Conservation (phyloP, 495 filamentous ascomycete species). For the Penicillium mononematosum region DNA sequence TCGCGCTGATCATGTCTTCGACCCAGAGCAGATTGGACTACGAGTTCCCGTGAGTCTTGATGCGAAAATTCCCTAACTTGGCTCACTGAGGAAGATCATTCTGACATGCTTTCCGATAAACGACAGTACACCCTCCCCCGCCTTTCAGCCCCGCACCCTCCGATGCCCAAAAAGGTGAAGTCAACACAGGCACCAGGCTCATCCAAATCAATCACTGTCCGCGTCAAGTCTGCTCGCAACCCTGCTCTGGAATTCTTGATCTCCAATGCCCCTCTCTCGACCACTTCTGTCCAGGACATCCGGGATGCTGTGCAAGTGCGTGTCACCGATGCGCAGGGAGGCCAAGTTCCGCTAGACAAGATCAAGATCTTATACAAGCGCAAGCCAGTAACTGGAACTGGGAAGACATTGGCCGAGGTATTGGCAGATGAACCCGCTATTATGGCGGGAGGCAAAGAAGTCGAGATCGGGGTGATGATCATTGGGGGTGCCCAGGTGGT, state of each 20-base stretch:
- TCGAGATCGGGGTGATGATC: conserved; percentile 84
- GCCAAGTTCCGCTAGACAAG: conserved; percentile 55
- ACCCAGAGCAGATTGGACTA: conserved; percentile 69
- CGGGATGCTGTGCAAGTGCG: conserved; percentile 60
- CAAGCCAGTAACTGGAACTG: conserved; percentile 70
- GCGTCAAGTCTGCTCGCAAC: conserved; percentile 73
- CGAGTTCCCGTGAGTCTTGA: conserved; percentile 62
- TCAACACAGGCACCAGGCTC: conserved; percentile 43
- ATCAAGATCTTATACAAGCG: conserved; percentile 79
- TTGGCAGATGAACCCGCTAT: conserved; percentile 43
- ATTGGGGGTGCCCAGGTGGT: conserved; percentile 58
- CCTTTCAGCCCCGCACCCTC: conserved; percentile 48
- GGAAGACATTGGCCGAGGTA: conserved; percentile 54
- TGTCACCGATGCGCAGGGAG: conserved; percentile 36
- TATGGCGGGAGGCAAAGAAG: conserved; percentile 41
- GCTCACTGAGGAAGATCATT: conserved; percentile 3
- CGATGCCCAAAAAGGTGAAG: conserved; percentile 50
- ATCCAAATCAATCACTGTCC: conserved; percentile 54
- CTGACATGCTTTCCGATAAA: conserved; percentile 18
- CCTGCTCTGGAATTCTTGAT: conserved; percentile 63
- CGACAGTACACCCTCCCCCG: conserved; percentile 45
- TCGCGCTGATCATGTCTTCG: conserved; percentile 78
- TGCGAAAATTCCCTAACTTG: conserved; percentile 8
- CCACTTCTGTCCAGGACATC: conserved; percentile 70
- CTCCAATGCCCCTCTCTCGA: conserved; percentile 52